These are phyloP conservation scores for Apiotrichum laibachii DNA, from an alignment of 1,284 basidiomycete species.

Conservation along the genomic window DNA sequence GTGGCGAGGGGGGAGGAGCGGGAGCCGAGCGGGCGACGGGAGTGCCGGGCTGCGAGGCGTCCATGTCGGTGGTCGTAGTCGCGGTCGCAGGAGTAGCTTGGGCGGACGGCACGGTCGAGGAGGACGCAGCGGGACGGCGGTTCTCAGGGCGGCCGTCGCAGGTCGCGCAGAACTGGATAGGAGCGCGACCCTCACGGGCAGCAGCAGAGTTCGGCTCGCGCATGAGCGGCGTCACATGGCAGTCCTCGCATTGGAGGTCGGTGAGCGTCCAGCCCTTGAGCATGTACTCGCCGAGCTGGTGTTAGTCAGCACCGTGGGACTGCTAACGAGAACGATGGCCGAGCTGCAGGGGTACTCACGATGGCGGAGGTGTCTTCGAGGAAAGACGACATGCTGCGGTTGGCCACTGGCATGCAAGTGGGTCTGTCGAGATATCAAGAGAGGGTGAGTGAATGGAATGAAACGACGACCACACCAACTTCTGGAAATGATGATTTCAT, in stretches of 20 bases:
- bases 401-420: slow-evolving; percentile 27
- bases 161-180: slow-evolving; percentile 48
- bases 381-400: slow-evolving; percentile 35
- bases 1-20: neutral
- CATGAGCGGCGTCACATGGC: slow-evolving; percentile 48
- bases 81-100: slow-evolving; percentile 3
- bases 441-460: neutral
- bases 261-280: slow-evolving; percentile 52
- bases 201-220: slow-evolving; percentile 42
- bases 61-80: neutral
- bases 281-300: slow-evolving; percentile 52
- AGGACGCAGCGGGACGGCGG: neutral
- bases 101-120: neutral
- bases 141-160: slow-evolving; percentile 49
- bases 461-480: too few species aligned
- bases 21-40: neutral
- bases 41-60: neutral
- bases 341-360: slow-evolving; percentile 33
- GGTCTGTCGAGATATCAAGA: neutral
- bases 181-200: slow-evolving; percentile 26
- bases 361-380: slow-evolving; percentile 44
- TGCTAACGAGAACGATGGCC: too few species aligned
- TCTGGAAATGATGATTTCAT: too few species aligned
- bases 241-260: slow-evolving; percentile 45
- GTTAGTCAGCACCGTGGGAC: neutral